phyloP scores from a whole-genome alignment of 2,329 filamentous ascomycete species.

The Keithomyces neogunnii region DNA sequence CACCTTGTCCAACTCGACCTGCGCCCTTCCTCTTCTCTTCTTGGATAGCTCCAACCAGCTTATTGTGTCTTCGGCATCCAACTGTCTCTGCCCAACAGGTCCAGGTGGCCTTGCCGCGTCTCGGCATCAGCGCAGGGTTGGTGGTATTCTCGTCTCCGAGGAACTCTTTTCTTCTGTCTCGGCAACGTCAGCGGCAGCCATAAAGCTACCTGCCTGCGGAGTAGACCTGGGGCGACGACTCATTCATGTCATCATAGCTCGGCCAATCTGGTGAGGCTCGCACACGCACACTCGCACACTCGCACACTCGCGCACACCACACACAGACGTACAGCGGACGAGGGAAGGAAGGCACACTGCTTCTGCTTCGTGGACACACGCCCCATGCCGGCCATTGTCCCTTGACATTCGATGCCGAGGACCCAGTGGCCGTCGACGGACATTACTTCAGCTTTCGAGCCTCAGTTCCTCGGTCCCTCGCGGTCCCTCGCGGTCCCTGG shows the following conservation, averaged over 20 bases:
- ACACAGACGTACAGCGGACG: no score
- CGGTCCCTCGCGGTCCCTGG: neutral
- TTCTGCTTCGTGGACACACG: slow-evolving; percentile 18
- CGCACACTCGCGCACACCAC: neutral
- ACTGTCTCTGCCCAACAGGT: slow-evolving; percentile 13
- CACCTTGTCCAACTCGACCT: slow-evolving; percentile 1
- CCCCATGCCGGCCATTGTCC: slow-evolving; percentile 10
- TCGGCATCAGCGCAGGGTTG: slow-evolving; percentile 7
- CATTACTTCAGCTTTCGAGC: slow-evolving; percentile 20
- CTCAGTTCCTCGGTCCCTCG: slow-evolving; percentile 13
- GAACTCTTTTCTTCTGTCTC: slow-evolving; percentile 2
- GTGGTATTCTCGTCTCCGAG: neutral
- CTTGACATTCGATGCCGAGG: slow-evolving; percentile 18
- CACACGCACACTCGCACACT: neutral
- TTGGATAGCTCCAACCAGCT: slow-evolving; percentile 5
- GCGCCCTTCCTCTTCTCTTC: slow-evolving; percentile 5
- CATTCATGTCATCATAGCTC: neutral
- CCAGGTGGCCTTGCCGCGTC: slow-evolving; percentile 6
- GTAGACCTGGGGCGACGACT: neutral
- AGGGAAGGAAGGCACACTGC: no score
- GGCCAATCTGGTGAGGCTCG: neutral
- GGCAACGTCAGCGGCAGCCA: neutral
- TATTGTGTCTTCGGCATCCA: slow-evolving; percentile 2
- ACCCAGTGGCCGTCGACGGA: slow-evolving; percentile 18
- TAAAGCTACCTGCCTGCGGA: neutral